A percentile compares a stretch with the other conserved stretches of the same genome.
These are phyloP conservation scores for Clonostachys solani DNA, from an alignment of 2,329 filamentous ascomycete species.

Conservation along the genomic window DNA sequence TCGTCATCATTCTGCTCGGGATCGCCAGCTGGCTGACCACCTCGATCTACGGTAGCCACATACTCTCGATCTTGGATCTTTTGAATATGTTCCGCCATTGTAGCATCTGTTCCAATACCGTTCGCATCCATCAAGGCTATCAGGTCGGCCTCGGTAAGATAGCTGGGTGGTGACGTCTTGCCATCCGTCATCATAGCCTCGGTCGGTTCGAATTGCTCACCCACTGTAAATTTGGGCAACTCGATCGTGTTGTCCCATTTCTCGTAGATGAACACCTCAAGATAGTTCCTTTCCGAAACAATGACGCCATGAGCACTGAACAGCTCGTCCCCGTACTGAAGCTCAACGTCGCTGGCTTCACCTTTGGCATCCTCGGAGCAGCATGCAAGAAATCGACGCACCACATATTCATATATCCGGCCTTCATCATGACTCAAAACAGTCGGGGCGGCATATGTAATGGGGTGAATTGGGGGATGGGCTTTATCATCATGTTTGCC, in stretches of 20 bases:
- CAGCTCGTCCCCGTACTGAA: constrained; percentile 76
- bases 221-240: constrained; percentile 73
- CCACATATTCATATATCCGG: constrained; percentile 87
- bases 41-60: constrained; percentile 58
- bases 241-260: constrained; percentile 89
- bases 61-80: constrained; percentile 93
- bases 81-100: constrained; percentile 97
- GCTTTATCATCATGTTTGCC: constrained; percentile 93
- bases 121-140: constrained; percentile 98
- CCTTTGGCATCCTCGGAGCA: constrained; percentile 93
- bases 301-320: constrained; percentile 82
- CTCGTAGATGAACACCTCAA: constrained; percentile 94
- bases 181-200: constrained; percentile 89
- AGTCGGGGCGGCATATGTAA: constrained; percentile 71
- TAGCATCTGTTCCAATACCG: constrained; percentile 96
- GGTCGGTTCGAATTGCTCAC: constrained; percentile 80
- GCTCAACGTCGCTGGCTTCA: constrained; percentile 77
- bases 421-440: constrained; percentile 64
- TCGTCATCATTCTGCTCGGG: constrained; percentile 14
- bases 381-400: constrained; percentile 87
- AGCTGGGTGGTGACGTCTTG: constrained; percentile 79
- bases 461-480: constrained; percentile 93
- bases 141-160: constrained; percentile 91
- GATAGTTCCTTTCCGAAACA: constrained; percentile 85
- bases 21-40: constrained; percentile 26